Evolutionary conservation across 1,284 basidiomycete genomes (phyloP), one percentile per base, ranked within the genome.

Genomic region (Mycena sp.): DNA sequence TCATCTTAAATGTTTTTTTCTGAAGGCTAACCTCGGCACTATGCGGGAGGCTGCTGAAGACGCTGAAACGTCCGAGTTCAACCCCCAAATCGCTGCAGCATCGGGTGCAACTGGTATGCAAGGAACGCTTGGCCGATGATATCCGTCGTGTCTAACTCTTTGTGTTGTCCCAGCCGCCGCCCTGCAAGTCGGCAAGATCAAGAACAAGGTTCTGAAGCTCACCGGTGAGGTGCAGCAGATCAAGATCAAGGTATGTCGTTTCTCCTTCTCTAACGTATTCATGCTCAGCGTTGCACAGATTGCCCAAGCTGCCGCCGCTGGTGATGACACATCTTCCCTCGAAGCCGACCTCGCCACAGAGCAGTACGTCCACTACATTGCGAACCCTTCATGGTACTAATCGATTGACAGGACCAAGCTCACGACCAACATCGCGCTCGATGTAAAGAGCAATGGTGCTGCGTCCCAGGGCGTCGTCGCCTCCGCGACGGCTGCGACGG

Each of bases 161-260:
- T n/a, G 17, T 32, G 25, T 14, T 29, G 12, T 7, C 11, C 17
- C 56, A 72, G 79, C 80, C 19, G 73, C 65, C 43, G 81, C 80
- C 19, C 75, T 84, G 14, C 73, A 78, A 60, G 73, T 73, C 63
- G 82, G 83, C 35, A 84, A 84, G 74, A 83, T 80, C 70, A 78
- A 81, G 79, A 84, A 85, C 77, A 84, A 85, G 75, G 83, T 84
- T 30, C 71, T 85, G 32, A 85, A 85, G 73, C 72, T 84, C 57
- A 81, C 80, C 25, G 82, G 77, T n/a, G 58, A 64, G 49, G 52
- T 56, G 28, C 58, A 64, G 49, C 51, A 57, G 53, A 54, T 64
- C 48, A 59, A 67, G 58, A 64, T 67, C 58, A 67, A 67, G 32
- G 32, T 14, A 14, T 14, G 32, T 35, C 32, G n/a, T n/a, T 35